Percentiles rank a stretch among this genome's conserved stretches.
These are phyloP conservation scores for Huntiella bhutanensis DNA, from an alignment of 2,329 filamentous ascomycete genomes.

Conservation along the genomic window DNA sequence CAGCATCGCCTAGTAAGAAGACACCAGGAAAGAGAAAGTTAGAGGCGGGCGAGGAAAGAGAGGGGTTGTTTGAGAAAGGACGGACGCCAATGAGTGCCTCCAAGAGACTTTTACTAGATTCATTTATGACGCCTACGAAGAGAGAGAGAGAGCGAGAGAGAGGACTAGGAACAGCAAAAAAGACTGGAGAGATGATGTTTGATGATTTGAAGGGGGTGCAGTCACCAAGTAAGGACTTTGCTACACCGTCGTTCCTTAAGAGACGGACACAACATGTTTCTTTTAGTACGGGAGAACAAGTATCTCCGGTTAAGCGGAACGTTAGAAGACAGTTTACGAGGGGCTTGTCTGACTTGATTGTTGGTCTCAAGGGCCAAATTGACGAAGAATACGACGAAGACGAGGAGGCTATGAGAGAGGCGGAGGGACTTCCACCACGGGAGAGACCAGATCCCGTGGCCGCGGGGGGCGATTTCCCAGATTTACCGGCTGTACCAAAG, in stretches of 20 bases:
- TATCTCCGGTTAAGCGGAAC: slow-evolving; percentile 16
- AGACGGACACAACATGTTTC: slow-evolving; percentile 3
- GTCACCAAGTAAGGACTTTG: slow-evolving; percentile 33
- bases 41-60: slow-evolving; percentile 13
- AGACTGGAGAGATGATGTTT: slow-evolving; percentile 13
- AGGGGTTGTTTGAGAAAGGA: slow-evolving; percentile 18
- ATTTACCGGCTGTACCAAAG: slow-evolving; percentile 12
- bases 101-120: slow-evolving; percentile 42
- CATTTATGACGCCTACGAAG: slow-evolving; percentile 47
- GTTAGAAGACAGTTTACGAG: slow-evolving; percentile 44
- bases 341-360: slow-evolving; percentile 56
- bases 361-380: slow-evolving; percentile 48
- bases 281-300: background rate
- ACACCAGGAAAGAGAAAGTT: slow-evolving; percentile 28
- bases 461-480: slow-evolving; percentile 17
- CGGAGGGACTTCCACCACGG: slow-evolving; percentile 28
- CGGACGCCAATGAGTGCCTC: slow-evolving; percentile 35
- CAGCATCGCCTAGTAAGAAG: slow-evolving; percentile 13
- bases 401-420: slow-evolving; percentile 51
- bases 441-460: background rate
- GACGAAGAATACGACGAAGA: slow-evolving; percentile 55
- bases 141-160: slow-evolving; percentile 13
- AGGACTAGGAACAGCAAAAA: slow-evolving; percentile 19
- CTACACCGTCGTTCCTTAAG: slow-evolving; percentile 54
- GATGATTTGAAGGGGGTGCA: slow-evolving; percentile 23